A percentile compares a stretch with the other conserved stretches of the same genome.
phyloP scores from a whole-genome alignment of 371 early-diverging fungal species.

The Mucor mucedo region DNA sequence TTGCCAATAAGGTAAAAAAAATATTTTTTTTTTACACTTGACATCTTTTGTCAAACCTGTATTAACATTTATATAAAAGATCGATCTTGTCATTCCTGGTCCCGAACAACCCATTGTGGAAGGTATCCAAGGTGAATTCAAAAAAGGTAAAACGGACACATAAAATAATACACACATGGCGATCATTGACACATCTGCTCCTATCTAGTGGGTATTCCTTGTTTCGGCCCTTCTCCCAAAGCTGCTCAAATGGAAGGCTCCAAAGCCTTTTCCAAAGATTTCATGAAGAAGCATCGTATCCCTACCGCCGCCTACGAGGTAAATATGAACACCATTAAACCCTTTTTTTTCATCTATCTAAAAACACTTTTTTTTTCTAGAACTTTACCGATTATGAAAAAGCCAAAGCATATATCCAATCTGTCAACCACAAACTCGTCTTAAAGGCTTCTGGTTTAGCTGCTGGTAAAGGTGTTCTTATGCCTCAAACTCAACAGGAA shows the following conservation, averaged over 20 bases:
- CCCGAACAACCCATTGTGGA: constrained; percentile 98
- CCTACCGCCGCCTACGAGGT: constrained; percentile 93
- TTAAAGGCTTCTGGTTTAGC: constrained; percentile 95
- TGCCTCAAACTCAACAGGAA: constrained; percentile 87
- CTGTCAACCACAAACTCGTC: constrained; percentile 71
- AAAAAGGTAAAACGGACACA: constrained; percentile 62
- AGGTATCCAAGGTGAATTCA: constrained; percentile 84
- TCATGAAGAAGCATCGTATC: constrained; percentile 94
- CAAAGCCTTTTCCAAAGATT: constrained; percentile 97
- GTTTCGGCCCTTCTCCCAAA: constrained; percentile 91
- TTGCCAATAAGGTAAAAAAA: constrained; percentile 69
- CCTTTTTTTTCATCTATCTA: background rate
- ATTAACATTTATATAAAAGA: constrained; percentile 28
- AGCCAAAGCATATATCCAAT: constrained; percentile 76
- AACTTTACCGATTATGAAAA: constrained; percentile 87
- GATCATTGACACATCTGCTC: background rate
- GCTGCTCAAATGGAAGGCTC: constrained; percentile 96
- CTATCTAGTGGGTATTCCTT: constrained; percentile 85
- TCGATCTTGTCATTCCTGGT: constrained; percentile 88
- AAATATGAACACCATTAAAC: constrained; percentile 2
- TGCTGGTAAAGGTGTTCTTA: constrained; percentile 96
- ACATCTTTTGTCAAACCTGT: too few relatives aligned
- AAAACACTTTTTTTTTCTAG: constrained; percentile 19
- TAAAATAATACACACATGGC: too few relatives aligned
- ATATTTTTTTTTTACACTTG: background rate